phyloP scores from a whole-genome alignment of 2,329 filamentous ascomycete species.

The Colletotrichum tropicicola region DNA sequence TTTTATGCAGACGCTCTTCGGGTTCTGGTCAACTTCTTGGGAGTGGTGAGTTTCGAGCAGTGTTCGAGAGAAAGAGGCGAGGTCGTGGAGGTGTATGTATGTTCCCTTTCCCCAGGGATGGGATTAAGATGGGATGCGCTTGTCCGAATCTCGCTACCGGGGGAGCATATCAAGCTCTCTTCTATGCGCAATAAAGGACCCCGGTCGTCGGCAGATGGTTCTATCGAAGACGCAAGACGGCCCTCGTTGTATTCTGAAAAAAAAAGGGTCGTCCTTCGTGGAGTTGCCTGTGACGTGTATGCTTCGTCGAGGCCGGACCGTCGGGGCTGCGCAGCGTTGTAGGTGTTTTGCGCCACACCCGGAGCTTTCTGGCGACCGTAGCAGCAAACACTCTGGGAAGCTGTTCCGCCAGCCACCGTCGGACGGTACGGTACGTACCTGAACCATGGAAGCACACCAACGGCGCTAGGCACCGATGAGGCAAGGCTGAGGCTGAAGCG shows the following conservation, averaged over 20 bases:
- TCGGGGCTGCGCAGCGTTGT: too few species aligned
- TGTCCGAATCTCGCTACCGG: constrained; percentile 26
- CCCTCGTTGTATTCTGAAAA: background rate
- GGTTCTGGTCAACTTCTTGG: too few species aligned
- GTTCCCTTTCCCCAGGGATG: background rate
- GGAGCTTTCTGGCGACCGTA: too few species aligned
- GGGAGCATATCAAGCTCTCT: constrained; percentile 16
- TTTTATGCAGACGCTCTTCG: background rate
- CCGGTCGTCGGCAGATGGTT: background rate
- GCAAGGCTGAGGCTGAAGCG: constrained; percentile 13
- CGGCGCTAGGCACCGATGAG: background rate
- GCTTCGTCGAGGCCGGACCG: too few species aligned
- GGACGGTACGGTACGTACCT: background rate
- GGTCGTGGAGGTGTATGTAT: background rate
- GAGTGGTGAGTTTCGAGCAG: too few species aligned
- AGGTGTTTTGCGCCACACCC: too few species aligned
- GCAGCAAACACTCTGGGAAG: too few species aligned
- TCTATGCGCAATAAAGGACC: background rate
- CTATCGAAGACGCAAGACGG: too few species aligned
- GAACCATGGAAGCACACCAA: background rate
- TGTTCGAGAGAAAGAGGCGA: background rate
- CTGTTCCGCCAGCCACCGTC: background rate
- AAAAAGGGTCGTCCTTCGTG: background rate
- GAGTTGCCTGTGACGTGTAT: too few species aligned
- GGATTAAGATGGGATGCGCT: background rate